phyloP scores from a whole-genome alignment of 768 basidiomycete species.

The Boletus subparvulus region DNA sequence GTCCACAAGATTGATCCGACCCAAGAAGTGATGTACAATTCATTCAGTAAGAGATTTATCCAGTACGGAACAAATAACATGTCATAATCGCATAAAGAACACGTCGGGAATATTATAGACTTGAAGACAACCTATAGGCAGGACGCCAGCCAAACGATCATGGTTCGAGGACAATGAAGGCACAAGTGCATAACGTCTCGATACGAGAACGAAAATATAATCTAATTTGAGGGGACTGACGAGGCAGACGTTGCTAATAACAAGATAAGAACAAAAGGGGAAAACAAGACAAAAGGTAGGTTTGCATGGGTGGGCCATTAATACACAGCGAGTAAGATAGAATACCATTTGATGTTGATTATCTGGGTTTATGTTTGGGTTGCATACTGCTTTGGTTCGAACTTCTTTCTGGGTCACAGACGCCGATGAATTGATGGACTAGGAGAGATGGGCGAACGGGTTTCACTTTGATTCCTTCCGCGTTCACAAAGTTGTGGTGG shows the following conservation, averaged over 20 bases:
- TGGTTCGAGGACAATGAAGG: not conserved
- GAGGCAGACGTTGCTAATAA: not conserved
- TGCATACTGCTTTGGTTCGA: not conserved
- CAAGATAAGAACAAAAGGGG: conserved; percentile 1
- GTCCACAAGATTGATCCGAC: not conserved
- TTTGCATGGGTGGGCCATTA: conserved; percentile 28
- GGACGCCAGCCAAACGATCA: not conserved
- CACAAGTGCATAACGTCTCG: conserved; percentile 3
- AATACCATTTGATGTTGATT: conserved; percentile 21
- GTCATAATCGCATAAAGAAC: conserved; percentile 9
- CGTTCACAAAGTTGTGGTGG: not conserved
- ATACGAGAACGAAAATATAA: conserved; percentile 3
- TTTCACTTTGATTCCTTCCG: conserved; percentile 1
- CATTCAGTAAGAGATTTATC: not conserved
- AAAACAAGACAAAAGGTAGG: not conserved
- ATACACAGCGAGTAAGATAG: conserved; percentile 27
- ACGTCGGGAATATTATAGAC: not conserved
- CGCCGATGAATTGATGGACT: not conserved
- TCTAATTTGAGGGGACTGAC: not conserved
- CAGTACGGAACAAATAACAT: conserved; percentile 1
- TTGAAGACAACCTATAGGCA: not conserved
- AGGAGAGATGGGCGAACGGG: not conserved
- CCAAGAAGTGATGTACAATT: not conserved
- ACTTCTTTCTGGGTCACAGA: conserved; percentile 1
- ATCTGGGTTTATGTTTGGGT: conserved; percentile 13